These are phyloP conservation scores for Arthrobotrys entomopaga DNA, from an alignment of 2,329 filamentous ascomycete genomes.

Conservation along the genomic window DNA sequence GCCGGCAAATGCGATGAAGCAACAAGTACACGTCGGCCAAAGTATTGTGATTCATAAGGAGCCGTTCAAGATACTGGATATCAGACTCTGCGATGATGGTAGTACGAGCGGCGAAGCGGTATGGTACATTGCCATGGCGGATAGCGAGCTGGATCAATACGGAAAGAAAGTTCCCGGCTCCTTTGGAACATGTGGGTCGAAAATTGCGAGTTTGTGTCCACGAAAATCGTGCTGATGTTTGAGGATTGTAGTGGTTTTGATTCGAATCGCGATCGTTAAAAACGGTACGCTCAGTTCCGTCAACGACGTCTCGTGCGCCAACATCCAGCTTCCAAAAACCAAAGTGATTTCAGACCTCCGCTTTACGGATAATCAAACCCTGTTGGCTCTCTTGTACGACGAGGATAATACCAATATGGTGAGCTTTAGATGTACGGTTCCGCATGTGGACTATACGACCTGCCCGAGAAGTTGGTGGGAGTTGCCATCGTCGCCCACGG, in stretches of 20 bases:
- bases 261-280: conserved; percentile 57
- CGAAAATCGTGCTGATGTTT: background rate
- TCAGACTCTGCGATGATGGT: conserved; percentile 55
- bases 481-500: conserved; percentile 28
- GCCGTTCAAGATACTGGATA: conserved; percentile 56
- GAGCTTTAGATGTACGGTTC: conserved; percentile 38
- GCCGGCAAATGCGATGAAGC: conserved; percentile 59
- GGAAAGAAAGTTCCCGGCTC: conserved; percentile 38
- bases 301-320: conserved; percentile 57
- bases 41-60: conserved; percentile 57
- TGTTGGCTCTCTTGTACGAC: conserved; percentile 57
- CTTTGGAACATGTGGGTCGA: conserved; percentile 19
- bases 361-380: conserved; percentile 58
- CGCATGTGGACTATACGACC: conserved; percentile 38
- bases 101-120: conserved; percentile 46
- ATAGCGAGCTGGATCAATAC: conserved; percentile 49
- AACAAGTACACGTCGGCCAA: conserved; percentile 58
- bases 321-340: conserved; percentile 34
- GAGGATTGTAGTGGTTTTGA: conserved; percentile 54
- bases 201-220: background rate
- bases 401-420: conserved; percentile 55
- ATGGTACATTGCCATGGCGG: conserved; percentile 51
- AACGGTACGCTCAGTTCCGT: conserved; percentile 58
- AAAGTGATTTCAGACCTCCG: conserved; percentile 56
- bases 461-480: conserved; percentile 47